Base-by-base conservation (phyloP, 805 yeast genomes). In the Starmera caribaea region DNA sequence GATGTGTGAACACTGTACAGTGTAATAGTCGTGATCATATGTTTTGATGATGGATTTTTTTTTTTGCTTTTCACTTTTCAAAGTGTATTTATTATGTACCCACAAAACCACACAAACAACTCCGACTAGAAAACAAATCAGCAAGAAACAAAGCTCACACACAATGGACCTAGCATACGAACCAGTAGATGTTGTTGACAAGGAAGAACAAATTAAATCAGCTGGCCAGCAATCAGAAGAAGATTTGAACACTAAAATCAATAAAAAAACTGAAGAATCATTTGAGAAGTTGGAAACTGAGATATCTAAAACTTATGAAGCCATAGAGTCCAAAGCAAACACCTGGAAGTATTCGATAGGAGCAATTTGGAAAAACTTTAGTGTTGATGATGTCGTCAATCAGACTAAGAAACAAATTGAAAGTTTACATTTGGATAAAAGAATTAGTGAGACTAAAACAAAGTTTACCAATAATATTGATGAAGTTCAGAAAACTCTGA, bases 261-360 rank as follows among this genome's bases (percentile, higher is more conserved):
- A 71, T 47, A 61, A 55, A 35, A 67, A 69, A 48, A 76, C 85
- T 0, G 81, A 79, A 38, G 65, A 70, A 45, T 66, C 68, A 1
- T 73, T 75, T 38, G 59, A 61, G 16, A 66, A 69, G 47, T 50
- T 79, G 16, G 85, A 77, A 47, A 61, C 61, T 34, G 77, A 72
- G 34, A 68, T 81, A 21, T 77, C 74, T 41, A 57, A 64, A 16
- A 69, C 73, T 4, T 76, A 73, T 56, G 45, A 61, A 3, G 54
- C 59, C 30, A 57, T 78, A 14, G 80, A 76, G 44, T 44, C 55
- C 6, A 59, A 55, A 24, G 63, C 72, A 2, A 52, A 58, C 1
- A 43, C 49, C 1, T 65, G 68, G 41, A 65, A 69, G 52, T 48
- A 48, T 10, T 42, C 60, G 4, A 46, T 63, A 38, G 59, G 57